phyloP scores from a whole-genome alignment of 345 rosid species.

The Gossypium sturtianum region DNA sequence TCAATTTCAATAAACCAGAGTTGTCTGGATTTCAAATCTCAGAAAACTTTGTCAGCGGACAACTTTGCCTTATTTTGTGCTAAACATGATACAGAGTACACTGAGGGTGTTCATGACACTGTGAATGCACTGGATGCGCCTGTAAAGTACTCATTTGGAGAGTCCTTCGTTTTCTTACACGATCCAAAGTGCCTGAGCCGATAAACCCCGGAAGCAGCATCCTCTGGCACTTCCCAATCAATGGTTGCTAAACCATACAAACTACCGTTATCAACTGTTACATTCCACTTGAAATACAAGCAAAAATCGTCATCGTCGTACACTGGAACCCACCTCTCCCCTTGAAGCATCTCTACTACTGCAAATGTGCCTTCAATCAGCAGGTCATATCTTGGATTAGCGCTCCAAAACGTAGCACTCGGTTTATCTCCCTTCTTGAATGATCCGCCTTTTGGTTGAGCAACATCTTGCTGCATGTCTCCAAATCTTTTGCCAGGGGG shows the following conservation, averaged over 20 bases:
- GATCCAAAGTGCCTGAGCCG: conserved; percentile 53
- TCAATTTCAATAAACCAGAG: background rate
- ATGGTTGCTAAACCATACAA: conserved; percentile 32
- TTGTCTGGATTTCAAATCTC: background rate
- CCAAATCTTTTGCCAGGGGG: conserved; percentile 40
- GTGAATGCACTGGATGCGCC: conserved; percentile 46
- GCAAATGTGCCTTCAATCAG: conserved; percentile 54
- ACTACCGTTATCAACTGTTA: conserved; percentile 19
- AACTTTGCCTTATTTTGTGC: conserved; percentile 8
- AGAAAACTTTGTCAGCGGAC: background rate
- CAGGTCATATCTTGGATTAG: conserved; percentile 51
- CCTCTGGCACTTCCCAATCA: conserved; percentile 45
- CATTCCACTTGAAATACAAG: conserved; percentile 42
- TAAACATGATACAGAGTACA: background rate
- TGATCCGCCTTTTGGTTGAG: conserved; percentile 24
- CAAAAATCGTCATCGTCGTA: conserved; percentile 55
- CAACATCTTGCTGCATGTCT: conserved; percentile 36
- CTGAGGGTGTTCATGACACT: conserved; percentile 16
- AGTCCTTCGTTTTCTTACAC: conserved; percentile 24
- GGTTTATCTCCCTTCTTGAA: conserved; percentile 36
- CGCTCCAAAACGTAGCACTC: conserved; percentile 48
- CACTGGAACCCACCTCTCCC: conserved; percentile 34
- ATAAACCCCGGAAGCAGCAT: conserved; percentile 35
- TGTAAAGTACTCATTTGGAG: conserved; percentile 35
- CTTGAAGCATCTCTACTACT: conserved; percentile 45